phyloP scores from a whole-genome alignment of 805 yeast species.

The Ogataea dorogensis region DNA sequence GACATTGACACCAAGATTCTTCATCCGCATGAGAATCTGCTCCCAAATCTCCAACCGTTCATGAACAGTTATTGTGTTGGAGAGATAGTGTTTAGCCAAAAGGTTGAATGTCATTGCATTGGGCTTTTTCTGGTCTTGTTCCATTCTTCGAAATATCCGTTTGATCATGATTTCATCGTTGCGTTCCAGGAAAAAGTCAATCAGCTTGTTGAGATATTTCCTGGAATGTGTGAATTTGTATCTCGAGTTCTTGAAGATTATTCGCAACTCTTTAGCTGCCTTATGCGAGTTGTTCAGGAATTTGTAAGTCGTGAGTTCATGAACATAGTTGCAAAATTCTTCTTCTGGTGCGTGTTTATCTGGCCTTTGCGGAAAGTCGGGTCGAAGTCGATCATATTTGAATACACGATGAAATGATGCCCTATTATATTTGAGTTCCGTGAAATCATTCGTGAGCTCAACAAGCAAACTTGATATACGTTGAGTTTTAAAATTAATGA shows the following conservation, averaged over 20 bases:
- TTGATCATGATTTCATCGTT: constrained; percentile 42
- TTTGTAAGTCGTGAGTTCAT: constrained; percentile 17
- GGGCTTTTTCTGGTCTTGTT: constrained; percentile 14
- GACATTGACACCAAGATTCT: constrained; percentile 10
- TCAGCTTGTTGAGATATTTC: constrained; percentile 19
- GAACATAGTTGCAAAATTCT: constrained; percentile 10
- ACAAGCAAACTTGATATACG: constrained; percentile 10
- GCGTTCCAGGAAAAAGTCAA: constrained; percentile 38
- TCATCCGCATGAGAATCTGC: constrained; percentile 16
- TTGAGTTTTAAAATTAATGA: constrained; percentile 10
- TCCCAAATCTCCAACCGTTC: constrained; percentile 23
- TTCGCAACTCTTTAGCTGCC: constrained; percentile 17
- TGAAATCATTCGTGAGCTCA: constrained; percentile 11
- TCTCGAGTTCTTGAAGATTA: constrained; percentile 9
- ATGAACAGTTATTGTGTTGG: constrained; percentile 7
- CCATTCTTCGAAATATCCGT: constrained; percentile 41
- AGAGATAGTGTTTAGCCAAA: constrained; percentile 23
- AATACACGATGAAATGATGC: constrained; percentile 15
- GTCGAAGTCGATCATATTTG: constrained; percentile 16
- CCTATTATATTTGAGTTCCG: constrained; percentile 10
- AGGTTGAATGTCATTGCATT: constrained; percentile 24
- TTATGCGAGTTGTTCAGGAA: constrained; percentile 18
- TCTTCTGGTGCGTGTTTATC: constrained; percentile 6
- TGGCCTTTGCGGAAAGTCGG: constrained; percentile 10
- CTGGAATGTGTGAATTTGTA: constrained; percentile 9